These are phyloP conservation scores for Boletellus sp. DNA, from an alignment of 768 basidiomycete species.

Conservation along the genomic window DNA sequence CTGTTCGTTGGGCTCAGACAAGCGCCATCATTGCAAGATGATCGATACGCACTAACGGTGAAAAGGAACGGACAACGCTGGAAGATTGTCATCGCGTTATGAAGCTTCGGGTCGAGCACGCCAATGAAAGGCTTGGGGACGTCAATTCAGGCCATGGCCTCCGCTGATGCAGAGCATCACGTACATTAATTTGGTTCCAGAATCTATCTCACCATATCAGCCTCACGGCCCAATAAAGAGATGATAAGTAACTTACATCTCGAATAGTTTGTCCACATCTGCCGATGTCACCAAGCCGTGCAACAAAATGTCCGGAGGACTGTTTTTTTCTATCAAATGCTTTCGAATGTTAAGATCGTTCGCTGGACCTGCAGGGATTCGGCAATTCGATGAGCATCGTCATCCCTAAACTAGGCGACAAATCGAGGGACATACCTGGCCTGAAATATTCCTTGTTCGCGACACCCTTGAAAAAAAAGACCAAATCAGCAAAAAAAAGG, in stretches of 20 bases:
- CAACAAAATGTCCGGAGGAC: conserved; percentile 76
- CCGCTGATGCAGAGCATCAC: conserved; percentile 15
- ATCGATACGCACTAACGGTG: conserved; percentile 63
- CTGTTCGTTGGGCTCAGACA: conserved; percentile 30
- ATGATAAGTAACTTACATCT: conserved; percentile 53
- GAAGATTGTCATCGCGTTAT: conserved; percentile 75
- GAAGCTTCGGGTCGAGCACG: conserved; percentile 74
- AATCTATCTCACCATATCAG: conserved; percentile 44
- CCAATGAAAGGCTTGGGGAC: conserved; percentile 59
- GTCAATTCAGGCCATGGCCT: not conserved
- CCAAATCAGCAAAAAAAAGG: conserved; percentile 9
- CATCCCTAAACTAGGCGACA: not conserved
- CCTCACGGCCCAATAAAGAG: not conserved
- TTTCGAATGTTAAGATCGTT: conserved; percentile 68
- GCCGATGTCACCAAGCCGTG: conserved; percentile 74
- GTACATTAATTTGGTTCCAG: conserved; percentile 65
- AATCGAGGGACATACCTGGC: conserved; percentile 48
- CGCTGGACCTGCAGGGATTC: conserved; percentile 51
- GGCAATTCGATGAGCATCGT: not conserved
- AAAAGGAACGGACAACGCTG: conserved; percentile 87
- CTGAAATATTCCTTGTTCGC: conserved; percentile 78
- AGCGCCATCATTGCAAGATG: not conserved
- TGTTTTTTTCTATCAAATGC: conserved; percentile 70
- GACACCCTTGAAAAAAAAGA: conserved; percentile 50
- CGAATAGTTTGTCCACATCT: conserved; percentile 80